These are phyloP conservation scores for Xylaria bambusicola DNA, from an alignment of 495 filamentous ascomycete genomes.

Conservation along the genomic window DNA sequence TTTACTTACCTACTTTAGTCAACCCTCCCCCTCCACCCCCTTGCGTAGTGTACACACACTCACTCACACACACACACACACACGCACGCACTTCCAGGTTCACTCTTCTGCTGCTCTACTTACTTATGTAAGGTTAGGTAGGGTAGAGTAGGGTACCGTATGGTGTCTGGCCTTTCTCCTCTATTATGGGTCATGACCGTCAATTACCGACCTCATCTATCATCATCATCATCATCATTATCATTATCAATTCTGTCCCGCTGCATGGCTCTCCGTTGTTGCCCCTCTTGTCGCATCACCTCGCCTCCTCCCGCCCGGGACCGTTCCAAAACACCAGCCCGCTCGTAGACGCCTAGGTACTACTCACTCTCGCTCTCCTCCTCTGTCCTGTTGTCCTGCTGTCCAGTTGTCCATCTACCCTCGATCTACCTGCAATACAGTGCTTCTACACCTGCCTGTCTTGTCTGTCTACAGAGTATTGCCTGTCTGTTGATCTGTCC, in stretches of 20 bases:
- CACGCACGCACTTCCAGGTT: neutral
- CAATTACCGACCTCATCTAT: constrained; percentile 16
- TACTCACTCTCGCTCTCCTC: neutral
- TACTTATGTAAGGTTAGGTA: no score
- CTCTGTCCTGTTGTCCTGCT: no score
- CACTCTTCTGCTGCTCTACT: no score
- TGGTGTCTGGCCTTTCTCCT: constrained; percentile 3
- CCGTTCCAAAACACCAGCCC: neutral
- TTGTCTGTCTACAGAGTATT: no score
- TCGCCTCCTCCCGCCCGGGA: constrained; percentile 13
- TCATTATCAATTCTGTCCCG: constrained; percentile 13
- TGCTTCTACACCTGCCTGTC: no score
- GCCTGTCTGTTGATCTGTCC: no score
- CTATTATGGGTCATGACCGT: constrained; percentile 14
- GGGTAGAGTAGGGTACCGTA: no score
- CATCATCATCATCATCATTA: constrained; percentile 16
- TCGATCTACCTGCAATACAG: no score
- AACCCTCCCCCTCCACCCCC: neutral
- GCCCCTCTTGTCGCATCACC: constrained; percentile 16
- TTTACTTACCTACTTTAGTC: neutral
- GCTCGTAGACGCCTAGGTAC: neutral
- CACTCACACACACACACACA: neutral
- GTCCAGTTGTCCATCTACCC: no score
- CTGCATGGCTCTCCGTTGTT: constrained; percentile 8
- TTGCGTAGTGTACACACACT: neutral